Evolutionary conservation across 805 yeast genomes (phyloP).

Genomic region (Nematodospora valgi): DNA sequence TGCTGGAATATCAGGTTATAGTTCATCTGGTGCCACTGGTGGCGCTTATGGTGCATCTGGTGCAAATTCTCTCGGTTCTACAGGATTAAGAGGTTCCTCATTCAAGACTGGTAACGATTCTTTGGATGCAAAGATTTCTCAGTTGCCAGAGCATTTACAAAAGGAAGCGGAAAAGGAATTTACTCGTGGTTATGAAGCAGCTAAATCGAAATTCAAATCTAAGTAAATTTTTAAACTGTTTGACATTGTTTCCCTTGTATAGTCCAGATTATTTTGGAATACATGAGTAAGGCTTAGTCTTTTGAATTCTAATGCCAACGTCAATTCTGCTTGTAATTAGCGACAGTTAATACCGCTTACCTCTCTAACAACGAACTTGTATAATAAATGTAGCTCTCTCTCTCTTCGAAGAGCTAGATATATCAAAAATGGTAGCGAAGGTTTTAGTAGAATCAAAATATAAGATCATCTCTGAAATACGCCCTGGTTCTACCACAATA

Average conservation of each 20-base stretch:
- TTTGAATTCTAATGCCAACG: too few relatives aligned
- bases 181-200: slow-evolving; percentile 38
- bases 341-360: too few relatives aligned
- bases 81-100: slow-evolving; percentile 14
- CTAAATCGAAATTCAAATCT: slow-evolving; percentile 23
- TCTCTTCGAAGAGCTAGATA: too few relatives aligned
- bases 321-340: too few relatives aligned
- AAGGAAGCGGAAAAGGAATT: slow-evolving; percentile 39
- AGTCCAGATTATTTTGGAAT: neutral
- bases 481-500: too few relatives aligned
- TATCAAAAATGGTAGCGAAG: too few relatives aligned
- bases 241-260: neutral
- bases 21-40: slow-evolving; percentile 4
- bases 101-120: slow-evolving; percentile 35
- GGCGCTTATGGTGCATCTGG: slow-evolving; percentile 6
- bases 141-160: slow-evolving; percentile 32
- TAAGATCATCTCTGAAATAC: too few relatives aligned
- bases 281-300: too few relatives aligned
- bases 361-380: too few relatives aligned
- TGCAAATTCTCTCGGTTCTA: slow-evolving; percentile 6
- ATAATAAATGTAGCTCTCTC: too few relatives aligned
- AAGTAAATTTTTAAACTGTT: neutral
- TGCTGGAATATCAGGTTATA: neutral
- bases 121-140: slow-evolving; percentile 33
- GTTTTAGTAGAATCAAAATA: too few relatives aligned